Percentiles rank a stretch among this genome's conserved stretches.
These are phyloP conservation scores for Taxillus chinensis DNA, from an alignment of 164 flowering plant genomes.

Conservation along the genomic window DNA sequence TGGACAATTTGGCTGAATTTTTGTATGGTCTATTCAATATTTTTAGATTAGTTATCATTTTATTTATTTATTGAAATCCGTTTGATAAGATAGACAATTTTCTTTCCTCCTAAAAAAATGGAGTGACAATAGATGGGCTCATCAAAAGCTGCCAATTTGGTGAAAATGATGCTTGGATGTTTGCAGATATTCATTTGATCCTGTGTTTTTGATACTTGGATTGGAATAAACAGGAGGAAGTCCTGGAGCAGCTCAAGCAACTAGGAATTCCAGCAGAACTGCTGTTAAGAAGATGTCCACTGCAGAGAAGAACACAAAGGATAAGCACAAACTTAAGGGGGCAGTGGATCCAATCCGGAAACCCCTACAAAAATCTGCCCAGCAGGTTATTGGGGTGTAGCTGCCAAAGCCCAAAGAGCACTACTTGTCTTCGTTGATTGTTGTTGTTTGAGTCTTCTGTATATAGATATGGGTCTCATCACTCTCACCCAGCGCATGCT, in stretches of 20 bases:
- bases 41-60: too few relatives aligned
- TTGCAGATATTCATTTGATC: background rate
- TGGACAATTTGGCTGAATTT: too few relatives aligned
- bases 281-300: slow-evolving; percentile 20
- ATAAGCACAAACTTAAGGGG: slow-evolving; percentile 21
- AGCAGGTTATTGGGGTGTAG: background rate
- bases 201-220: slow-evolving; percentile 1
- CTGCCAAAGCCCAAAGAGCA: slow-evolving; percentile 2
- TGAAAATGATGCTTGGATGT: background rate
- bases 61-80: too few relatives aligned
- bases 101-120: background rate
- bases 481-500: background rate
- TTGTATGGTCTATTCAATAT: too few relatives aligned
- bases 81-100: too few relatives aligned
- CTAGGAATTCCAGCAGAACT: slow-evolving; percentile 19
- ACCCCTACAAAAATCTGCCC: slow-evolving; percentile 8
- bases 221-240: slow-evolving; percentile 19
- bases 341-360: slow-evolving; percentile 18
- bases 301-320: slow-evolving; percentile 28
- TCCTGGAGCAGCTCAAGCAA: slow-evolving; percentile 19
- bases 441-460: slow-evolving; percentile 7
- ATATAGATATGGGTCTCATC: slow-evolving; percentile 11
- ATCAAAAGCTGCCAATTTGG: background rate
- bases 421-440: slow-evolving; percentile 1
- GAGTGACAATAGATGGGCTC: background rate